Base-by-base conservation (phyloP, 805 yeast genomes). In the Tetrapisispora phaffii region DNA sequence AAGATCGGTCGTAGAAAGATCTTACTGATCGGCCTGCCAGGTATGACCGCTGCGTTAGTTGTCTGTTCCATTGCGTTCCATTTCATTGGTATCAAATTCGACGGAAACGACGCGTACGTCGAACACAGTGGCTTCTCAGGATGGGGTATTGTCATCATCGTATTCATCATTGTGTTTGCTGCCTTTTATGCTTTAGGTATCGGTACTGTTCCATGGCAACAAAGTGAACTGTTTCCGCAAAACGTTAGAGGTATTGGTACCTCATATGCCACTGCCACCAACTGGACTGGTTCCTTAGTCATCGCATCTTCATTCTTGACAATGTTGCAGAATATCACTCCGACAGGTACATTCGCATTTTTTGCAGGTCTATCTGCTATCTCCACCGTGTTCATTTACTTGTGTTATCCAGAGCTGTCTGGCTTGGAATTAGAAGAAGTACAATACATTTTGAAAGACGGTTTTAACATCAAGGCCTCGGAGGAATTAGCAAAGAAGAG, bases 201-300 rank as follows among this genome's bases (percentile, higher is more conserved):
- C 54, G 98, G 98, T 68, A 89, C 90, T 64, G 93, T 87, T 45
- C 97, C 97, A 46, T 90, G 98, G 98, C 96, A 90, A 62, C 97
- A 93, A 61, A 83, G 90, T 46, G 98, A 90, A 67, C 70, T 90
- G 59, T 88, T 93, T 69, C 93, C 97, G 31, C 95, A 89, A 72
- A 77, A 80, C 50, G 96, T 90, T 29, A 79, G 98, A 63, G 95
- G 96, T 47, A 74, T 87, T 39, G 97, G 97, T 49, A 80, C 88
- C 9, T 85, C 95, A 47, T 82, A 78, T 57, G 88, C 96, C 1
- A 86, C 97, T 12, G 90, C 93, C 15, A 80, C 89, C 37, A 90
- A 90, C 69, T 90, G 98, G 98, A 78, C 87, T 6, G 97, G 97
- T 42, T 87, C 96, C 21, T 70, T 90, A 55, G 82, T 85, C 35